Base-by-base conservation (phyloP, 164 flowering plant genomes). In the Amborella trichopoda region DNA sequence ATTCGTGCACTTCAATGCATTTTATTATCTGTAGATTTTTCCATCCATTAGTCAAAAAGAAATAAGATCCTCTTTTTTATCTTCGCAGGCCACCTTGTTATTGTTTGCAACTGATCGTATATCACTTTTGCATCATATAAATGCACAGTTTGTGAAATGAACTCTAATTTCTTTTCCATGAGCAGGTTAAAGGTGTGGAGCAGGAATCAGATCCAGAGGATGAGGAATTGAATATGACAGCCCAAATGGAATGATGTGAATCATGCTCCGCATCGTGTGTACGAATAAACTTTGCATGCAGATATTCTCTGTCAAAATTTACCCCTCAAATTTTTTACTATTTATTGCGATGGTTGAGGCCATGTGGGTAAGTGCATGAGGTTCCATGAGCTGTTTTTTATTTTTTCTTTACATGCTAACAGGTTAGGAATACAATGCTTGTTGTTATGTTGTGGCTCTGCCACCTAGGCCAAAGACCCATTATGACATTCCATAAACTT, bases 171-270 rank as follows among this genome's bases (percentile, higher is more conserved):
- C 28, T 19, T 32, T 42, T 50, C 43, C 22, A 24, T 53, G 34
- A 47, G 38, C 72, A 82, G 91, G 96, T 86, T 25, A 86, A 73
- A 62, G 70, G 77, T 12, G 93, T 86, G 40, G 96, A 86, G 48
- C 93, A 86, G 58, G 96, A 83, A 56, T 5, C 78, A 4, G 96
- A 86, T 49, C 61, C 46, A 26, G 87, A 80, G 38, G 78, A 68
- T 14, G 89, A 68, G 52, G 70, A 67, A 20, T 51, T 54, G 22
- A 44, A 58, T 3, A 8, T 67, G 43, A 57, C 66, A 22, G 50
- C 69, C 40, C 68, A 68, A 52, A 60, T 58, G 58, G 67, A 68
- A 23, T 69, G 18, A 51, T 20, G n/a, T 5, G 34, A 6, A 30
- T 30, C 13, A 30, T 30, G 34, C 6, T 30, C 13, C 9, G 34